Percentiles rank a stretch among this genome's conserved stretches.
These are phyloP conservation scores for Syzygium oleosum DNA, from an alignment of 345 rosid species.

Conservation along the genomic window DNA sequence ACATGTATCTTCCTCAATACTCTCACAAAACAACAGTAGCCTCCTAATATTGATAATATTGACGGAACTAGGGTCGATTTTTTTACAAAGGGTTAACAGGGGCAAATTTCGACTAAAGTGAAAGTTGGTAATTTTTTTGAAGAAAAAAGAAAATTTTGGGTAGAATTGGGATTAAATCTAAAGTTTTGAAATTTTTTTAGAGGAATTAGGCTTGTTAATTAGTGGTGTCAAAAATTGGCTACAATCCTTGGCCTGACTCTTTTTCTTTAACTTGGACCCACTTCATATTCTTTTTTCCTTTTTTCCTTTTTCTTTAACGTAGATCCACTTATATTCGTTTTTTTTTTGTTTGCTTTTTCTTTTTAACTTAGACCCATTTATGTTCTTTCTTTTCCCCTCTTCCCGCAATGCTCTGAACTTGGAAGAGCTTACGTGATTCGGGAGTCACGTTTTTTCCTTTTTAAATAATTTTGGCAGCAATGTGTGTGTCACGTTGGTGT, in stretches of 20 bases:
- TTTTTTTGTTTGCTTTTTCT: background rate
- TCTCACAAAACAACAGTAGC: background rate
- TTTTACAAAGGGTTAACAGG: fast-evolving
- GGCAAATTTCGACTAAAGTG: background rate
- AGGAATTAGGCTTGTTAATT: background rate
- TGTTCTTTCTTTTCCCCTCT: background rate
- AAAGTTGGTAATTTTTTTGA: background rate
- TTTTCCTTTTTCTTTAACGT: background rate
- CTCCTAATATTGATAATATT: background rate
- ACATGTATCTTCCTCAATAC: background rate
- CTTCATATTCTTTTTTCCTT: background rate
- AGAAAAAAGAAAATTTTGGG: fast-evolving
- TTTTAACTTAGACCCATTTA: background rate
- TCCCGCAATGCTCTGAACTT: background rate
- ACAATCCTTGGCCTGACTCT: background rate
- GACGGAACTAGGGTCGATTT: fast-evolving
- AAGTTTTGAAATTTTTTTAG: too few relatives aligned
- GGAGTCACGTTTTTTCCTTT: background rate
- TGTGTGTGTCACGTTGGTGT: background rate
- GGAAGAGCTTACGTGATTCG: background rate
- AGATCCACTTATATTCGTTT: background rate
- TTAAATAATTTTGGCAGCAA: background rate
- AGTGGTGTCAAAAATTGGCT: background rate
- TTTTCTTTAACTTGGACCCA: background rate
- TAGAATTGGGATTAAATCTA: background rate